Evolutionary conservation across 2,329 filamentous ascomycete species (phyloP), one percentile per base, ranked within the genome.

Genomic region (Diplodia intermedia): DNA sequence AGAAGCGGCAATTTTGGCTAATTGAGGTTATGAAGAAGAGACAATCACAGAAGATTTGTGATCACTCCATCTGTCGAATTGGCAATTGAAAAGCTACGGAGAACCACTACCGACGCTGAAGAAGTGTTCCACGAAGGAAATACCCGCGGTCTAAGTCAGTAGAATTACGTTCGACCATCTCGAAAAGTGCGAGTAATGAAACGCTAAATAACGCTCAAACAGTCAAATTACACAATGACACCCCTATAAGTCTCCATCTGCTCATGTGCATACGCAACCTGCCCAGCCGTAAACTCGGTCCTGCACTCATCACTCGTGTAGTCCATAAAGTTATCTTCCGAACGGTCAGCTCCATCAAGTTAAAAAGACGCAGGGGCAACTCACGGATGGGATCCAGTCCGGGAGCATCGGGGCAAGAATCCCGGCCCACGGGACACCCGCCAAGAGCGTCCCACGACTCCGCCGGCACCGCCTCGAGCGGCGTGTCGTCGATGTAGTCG

Each of bases 401-500:
- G 5, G 73, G 47, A 63, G 70, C 63, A 53, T 40, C 69, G 0
- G 77, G 75, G 73, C 78, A 80, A 12, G 74, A 73, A 66, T 79
- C 62, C 4, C 62, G 26, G 1, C 62, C 62, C 14, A n/a, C 49
- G 1, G 62, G 49, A 14, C 62, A 65, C 23, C 62, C 62, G 18
- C 62, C 49, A 0, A 55, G 49, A 4, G 62, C 62, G 7, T 47
- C 38, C n/a, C 36, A 26, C 9, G 49, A 54, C 11, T 26, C 14
- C 11, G n/a, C 49, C 7, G 49, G 62, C 14, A 47, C 33, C 38
- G 73, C 70, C 66, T 83, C 77, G 29, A 78, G 76, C 4, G 81
- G 80, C 15, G 81, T 83, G 65, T 83, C 81, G 49, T 74, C 68
- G 20, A 83, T 75, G 70, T 73, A 79, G 69, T 81, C 77, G 49